Conservation (phyloP, 1,284 basidiomycete genomes). For the Melanopsichium pennsylvanicum region DNA sequence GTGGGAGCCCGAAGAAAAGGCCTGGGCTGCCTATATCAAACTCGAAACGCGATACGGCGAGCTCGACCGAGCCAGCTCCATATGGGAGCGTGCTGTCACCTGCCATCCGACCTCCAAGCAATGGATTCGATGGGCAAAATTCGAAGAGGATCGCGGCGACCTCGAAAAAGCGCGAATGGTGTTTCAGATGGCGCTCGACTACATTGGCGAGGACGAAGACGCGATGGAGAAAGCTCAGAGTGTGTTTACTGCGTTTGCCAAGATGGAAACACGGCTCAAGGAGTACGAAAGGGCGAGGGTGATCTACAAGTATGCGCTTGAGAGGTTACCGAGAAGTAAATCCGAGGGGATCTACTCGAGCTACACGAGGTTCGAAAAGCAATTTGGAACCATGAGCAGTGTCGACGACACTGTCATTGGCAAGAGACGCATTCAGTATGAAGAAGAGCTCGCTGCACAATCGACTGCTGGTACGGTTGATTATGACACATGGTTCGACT, state of each 20-base stretch:
- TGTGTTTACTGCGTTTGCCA: constrained; percentile 94
- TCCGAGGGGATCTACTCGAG: constrained; percentile 83
- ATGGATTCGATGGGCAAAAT: constrained; percentile 96
- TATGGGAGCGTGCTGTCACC: constrained; percentile 94
- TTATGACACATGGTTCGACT: constrained; percentile 99
- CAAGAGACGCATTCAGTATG: constrained; percentile 95
- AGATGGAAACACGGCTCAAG: constrained; percentile 95
- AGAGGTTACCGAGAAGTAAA: constrained; percentile 87
- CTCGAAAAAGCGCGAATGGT: constrained; percentile 90
- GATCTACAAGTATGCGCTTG: constrained; percentile 96
- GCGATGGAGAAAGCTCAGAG: constrained; percentile 96
- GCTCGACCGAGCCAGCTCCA: constrained; percentile 84
- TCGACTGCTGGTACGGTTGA: constrained; percentile 74
- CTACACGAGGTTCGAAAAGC: constrained; percentile 98
- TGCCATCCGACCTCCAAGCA: constrained; percentile 91
- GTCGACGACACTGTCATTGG: constrained; percentile 94
- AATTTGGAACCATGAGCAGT: constrained; percentile 86
- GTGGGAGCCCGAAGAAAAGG: constrained; percentile 99
- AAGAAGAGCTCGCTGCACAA: constrained; percentile 54
- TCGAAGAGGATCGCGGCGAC: constrained; percentile 85
- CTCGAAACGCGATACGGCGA: constrained; percentile 93
- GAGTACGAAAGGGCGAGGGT: constrained; percentile 95
- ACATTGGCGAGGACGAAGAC: constrained; percentile 96
- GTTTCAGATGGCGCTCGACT: constrained; percentile 94
- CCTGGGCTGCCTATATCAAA: constrained; percentile 98